Evolutionary conservation across 371 early-diverging fungal species (phyloP).

Genomic region (Thermomucor indicae-seudaticae): DNA sequence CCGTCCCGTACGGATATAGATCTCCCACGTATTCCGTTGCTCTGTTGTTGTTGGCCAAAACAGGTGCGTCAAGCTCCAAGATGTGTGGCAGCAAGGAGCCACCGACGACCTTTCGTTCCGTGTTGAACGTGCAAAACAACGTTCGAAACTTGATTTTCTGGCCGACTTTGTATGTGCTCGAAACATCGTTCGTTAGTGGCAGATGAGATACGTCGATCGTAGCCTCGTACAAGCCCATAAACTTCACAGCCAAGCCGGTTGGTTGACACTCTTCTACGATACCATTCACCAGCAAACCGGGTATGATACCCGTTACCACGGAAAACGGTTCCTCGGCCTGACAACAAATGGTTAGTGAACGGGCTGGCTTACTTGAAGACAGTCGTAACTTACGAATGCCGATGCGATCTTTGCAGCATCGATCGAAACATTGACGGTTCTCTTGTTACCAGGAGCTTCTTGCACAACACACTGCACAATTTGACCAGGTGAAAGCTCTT

Average conservation of each 20-base stretch:
- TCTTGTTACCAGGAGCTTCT: constrained; percentile 44
- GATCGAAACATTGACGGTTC: constrained; percentile 57
- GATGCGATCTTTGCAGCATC: constrained; percentile 50
- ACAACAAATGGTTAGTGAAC: background rate
- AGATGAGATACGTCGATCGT: constrained; percentile 57
- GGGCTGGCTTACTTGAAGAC: too few relatives aligned
- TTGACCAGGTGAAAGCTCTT: constrained; percentile 62
- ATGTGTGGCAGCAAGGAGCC: constrained; percentile 54
- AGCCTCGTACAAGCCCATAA: constrained; percentile 68
- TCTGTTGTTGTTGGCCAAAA: background rate
- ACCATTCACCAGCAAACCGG: constrained; percentile 61
- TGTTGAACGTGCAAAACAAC: constrained; percentile 56
- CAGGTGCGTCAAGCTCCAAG: constrained; percentile 29
- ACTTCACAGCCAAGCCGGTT: constrained; percentile 57
- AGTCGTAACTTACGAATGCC: constrained; percentile 32
- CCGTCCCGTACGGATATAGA: constrained; percentile 53
- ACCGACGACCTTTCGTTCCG: constrained; percentile 52
- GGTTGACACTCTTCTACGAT: constrained; percentile 46
- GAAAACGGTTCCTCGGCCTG: constrained; percentile 44
- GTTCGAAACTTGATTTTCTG: constrained; percentile 57
- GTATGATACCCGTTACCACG: constrained; percentile 56
- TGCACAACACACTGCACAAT: constrained; percentile 53
- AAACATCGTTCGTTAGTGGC: constrained; percentile 35
- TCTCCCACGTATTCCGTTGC: constrained; percentile 16
- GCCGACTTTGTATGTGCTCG: constrained; percentile 49